phyloP scores from a whole-genome alignment of 2,329 filamentous ascomycete genomes.

The Teratosphaeria viscida region DNA sequence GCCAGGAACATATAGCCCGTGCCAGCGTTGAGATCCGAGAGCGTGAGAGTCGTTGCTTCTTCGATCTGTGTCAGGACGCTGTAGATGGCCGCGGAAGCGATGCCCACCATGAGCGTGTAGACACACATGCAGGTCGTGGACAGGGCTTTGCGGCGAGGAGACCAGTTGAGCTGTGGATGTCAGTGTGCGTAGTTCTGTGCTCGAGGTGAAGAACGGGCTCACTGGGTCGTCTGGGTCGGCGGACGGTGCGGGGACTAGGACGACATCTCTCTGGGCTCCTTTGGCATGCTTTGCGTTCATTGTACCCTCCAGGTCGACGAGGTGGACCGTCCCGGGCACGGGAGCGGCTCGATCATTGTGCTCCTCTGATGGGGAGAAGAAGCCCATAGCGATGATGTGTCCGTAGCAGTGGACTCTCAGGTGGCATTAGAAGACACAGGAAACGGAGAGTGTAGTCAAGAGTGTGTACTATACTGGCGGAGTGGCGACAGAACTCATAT shows the following conservation, averaged over 20 bases:
- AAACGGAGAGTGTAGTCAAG: too few relatives aligned
- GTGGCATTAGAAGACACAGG: too few relatives aligned
- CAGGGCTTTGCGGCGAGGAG: conserved; percentile 31
- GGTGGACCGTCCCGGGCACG: conserved; percentile 32
- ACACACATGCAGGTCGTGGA: conserved; percentile 33
- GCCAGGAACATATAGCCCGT: conserved; percentile 27
- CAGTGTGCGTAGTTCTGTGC: too few relatives aligned
- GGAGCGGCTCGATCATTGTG: background rate
- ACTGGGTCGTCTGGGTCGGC: conserved; percentile 29
- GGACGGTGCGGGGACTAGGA: conserved; percentile 35
- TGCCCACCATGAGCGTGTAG: conserved; percentile 40
- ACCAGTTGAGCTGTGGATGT: conserved; percentile 17
- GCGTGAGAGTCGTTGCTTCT: conserved; percentile 35
- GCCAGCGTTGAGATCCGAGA: conserved; percentile 38
- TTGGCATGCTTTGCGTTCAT: conserved; percentile 28
- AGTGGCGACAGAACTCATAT: background rate
- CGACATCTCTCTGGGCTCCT: conserved; percentile 28
- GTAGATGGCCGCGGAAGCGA: conserved; percentile 41
- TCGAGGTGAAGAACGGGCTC: background rate
- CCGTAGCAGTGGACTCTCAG: background rate
- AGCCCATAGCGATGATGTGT: background rate
- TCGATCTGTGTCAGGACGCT: conserved; percentile 41
- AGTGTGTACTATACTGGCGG: background rate
- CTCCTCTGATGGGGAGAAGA: background rate
- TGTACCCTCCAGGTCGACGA: conserved; percentile 32